Percentiles rank a stretch among this genome's conserved stretches.
Evolutionary conservation across 768 basidiomycete genomes (phyloP).

Genomic region (Hygrocybe punicea): DNA sequence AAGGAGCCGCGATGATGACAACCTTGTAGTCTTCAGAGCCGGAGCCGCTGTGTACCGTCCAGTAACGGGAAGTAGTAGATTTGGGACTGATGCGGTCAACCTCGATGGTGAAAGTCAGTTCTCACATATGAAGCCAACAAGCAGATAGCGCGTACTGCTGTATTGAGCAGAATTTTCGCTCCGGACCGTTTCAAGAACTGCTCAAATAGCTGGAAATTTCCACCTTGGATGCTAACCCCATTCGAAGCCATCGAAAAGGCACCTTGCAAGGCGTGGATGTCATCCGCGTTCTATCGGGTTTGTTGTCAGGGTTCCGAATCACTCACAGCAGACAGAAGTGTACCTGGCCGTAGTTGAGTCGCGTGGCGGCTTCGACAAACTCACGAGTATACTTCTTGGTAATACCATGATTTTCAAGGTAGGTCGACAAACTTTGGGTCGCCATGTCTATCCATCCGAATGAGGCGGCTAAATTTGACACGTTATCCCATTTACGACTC

Average conservation of each 20-base stretch:
- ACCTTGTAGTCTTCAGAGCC: slow-evolving; percentile 59
- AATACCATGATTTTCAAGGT: slow-evolving; percentile 54
- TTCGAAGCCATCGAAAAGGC: slow-evolving; percentile 66
- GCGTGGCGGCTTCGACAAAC: slow-evolving; percentile 73
- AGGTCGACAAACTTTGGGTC: slow-evolving; percentile 53
- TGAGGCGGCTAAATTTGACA: slow-evolving; percentile 52
- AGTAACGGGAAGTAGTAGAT: slow-evolving; percentile 42
- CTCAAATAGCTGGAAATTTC: slow-evolving; percentile 85
- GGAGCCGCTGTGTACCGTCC: slow-evolving; percentile 50
- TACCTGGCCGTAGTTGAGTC: slow-evolving; percentile 84
- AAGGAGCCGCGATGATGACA: slow-evolving; percentile 85
- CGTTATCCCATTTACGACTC: slow-evolving; percentile 59
- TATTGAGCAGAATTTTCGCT: slow-evolving; percentile 69
- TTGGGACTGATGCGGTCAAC: slow-evolving; percentile 50
- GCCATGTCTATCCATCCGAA: slow-evolving; percentile 51
- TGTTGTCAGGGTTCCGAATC: background rate
- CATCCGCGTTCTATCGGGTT: slow-evolving; percentile 51
- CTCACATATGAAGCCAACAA: background rate
- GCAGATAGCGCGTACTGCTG: slow-evolving; percentile 45
- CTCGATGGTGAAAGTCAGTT: slow-evolving; percentile 28
- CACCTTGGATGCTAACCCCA: slow-evolving; percentile 69
- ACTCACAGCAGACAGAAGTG: slow-evolving; percentile 1
- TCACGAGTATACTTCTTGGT: slow-evolving; percentile 61
- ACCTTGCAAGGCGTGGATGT: slow-evolving; percentile 77
- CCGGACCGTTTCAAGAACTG: slow-evolving; percentile 67